phyloP scores from a whole-genome alignment of 805 yeast species.

The Suhomyces kilbournensis region DNA sequence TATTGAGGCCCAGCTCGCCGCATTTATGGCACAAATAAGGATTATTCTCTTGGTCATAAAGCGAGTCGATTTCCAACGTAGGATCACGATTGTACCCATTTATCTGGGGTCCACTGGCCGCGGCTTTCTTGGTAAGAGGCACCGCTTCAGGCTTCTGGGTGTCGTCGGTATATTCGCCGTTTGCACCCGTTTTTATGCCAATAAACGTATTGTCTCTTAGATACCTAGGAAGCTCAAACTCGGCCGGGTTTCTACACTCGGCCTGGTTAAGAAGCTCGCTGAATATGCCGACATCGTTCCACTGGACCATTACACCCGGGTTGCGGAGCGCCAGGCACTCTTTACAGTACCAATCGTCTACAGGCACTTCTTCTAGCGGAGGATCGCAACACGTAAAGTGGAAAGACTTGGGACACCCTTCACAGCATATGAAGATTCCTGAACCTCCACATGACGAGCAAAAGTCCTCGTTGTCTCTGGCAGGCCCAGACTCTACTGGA shows the following conservation, averaged over 20 bases:
- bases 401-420: constrained; percentile 86
- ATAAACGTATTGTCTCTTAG: constrained; percentile 66
- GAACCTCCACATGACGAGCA: constrained; percentile 89
- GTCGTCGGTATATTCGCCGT: constrained; percentile 68
- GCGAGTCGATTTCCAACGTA: constrained; percentile 58
- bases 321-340: constrained; percentile 57
- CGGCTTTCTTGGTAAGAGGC: constrained; percentile 24
- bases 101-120: constrained; percentile 32
- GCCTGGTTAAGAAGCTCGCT: constrained; percentile 63
- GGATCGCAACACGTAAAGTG: constrained; percentile 92
- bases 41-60: constrained; percentile 65
- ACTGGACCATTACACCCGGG: constrained; percentile 18
- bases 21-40: constrained; percentile 76
- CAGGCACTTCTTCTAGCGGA: constrained; percentile 81
- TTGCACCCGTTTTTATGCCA: constrained; percentile 62
- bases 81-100: constrained; percentile 41
- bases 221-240: constrained; percentile 56
- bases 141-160: constrained; percentile 44
- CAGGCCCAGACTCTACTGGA: constrained; percentile 5
- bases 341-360: constrained; percentile 85
- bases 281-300: constrained; percentile 46
- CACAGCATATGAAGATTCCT: constrained; percentile 91
- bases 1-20: constrained; percentile 60
- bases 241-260: constrained; percentile 48
- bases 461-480: constrained; percentile 69